Evolutionary conservation across 2,329 filamentous ascomycete species (phyloP), one percentile per base, ranked within the genome.

Genomic region (Colletotrichum sp.): DNA sequence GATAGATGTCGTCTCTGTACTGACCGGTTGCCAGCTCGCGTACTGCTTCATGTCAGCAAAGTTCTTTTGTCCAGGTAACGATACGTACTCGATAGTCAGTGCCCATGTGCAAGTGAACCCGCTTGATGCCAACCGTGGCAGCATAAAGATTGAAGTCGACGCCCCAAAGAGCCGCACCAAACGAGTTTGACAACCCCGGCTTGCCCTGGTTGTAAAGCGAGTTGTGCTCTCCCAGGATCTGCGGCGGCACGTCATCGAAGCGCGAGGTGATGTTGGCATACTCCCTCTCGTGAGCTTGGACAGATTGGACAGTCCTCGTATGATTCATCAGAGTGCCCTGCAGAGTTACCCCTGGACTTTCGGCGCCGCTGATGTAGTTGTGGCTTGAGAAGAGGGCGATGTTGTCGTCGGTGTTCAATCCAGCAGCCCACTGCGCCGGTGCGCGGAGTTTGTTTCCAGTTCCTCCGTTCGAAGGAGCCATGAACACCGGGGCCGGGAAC

Each of bases 251-350:
- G 22, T 82, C 77, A 24, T 83, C 81, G 77, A 89, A 88, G 64
- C 89, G 81, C 0, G 39, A 39, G 0, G 48, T 68, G 34, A 92
- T 86, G 30, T 82, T 78, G 28, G 83, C 81, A 72, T 89, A 88
- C 64, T 90, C 86, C 55, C 85, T 83, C 24, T 89, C 80, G 78
- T 92, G 90, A 3, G 84, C 82, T 65, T 84, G 80, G 48, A 93
- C 85, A 12, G 88, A 89, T 8, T 82, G 79, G 5, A 86, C 85
- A 5, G 89, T 92, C 70, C 84, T 85, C 22, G 87, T 89, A 83
- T 93, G 92, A 84, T 93, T 93, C 89, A 93, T 89, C 5, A 94
- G 85, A 0, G 92, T 93, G 22, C 86, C 86, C 80, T 91, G 89
- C 0, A 93, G 87, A 0, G 92, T 93, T 3, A 93, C 90, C 16